Evolutionary conservation across 208 protist species (phyloP).

Genomic region (Trypanosoma scelopori): DNA sequence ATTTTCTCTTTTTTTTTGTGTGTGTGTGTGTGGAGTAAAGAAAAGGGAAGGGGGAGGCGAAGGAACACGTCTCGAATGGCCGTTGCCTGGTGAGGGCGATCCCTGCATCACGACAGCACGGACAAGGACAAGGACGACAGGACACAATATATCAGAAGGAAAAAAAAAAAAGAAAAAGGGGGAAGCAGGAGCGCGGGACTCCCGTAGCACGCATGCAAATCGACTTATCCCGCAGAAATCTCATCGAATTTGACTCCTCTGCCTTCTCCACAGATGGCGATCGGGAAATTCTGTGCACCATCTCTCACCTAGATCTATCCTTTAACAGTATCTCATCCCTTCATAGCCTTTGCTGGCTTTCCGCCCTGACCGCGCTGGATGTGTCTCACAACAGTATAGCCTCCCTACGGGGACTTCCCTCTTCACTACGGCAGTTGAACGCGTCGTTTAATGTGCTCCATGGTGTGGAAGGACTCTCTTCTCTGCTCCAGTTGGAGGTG

Average conservation of each 20-base stretch:
- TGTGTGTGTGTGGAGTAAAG: neutral
- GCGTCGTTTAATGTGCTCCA: constrained; percentile 29
- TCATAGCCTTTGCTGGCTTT: constrained; percentile 47
- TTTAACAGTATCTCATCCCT: constrained; percentile 65
- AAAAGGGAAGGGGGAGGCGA: neutral
- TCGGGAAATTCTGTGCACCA: constrained; percentile 46
- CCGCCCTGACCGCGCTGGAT: constrained; percentile 47
- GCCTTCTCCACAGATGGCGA: constrained; percentile 52
- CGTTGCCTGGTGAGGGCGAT: constrained; percentile 3
- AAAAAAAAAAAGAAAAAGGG: constrained; percentile 1
- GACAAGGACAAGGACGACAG: neutral
- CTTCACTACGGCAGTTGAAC: constrained; percentile 25
- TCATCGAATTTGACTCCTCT: constrained; percentile 68
- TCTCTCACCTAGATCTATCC: constrained; percentile 66
- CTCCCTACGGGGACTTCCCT: constrained; percentile 38
- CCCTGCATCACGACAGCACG: constrained; percentile 8
- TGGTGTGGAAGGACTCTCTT: constrained; percentile 41
- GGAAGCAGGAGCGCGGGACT: neutral
- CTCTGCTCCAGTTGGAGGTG: constrained; percentile 47
- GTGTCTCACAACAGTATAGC: constrained; percentile 75
- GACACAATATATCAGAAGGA: too few species aligned
- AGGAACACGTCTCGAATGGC: constrained; percentile 3
- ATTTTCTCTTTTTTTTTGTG: neutral
- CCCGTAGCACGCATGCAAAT: constrained; percentile 39
- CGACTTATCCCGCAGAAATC: constrained; percentile 48